These are phyloP conservation scores for Candida silvatica DNA, from an alignment of 805 yeast genomes.

Conservation along the genomic window DNA sequence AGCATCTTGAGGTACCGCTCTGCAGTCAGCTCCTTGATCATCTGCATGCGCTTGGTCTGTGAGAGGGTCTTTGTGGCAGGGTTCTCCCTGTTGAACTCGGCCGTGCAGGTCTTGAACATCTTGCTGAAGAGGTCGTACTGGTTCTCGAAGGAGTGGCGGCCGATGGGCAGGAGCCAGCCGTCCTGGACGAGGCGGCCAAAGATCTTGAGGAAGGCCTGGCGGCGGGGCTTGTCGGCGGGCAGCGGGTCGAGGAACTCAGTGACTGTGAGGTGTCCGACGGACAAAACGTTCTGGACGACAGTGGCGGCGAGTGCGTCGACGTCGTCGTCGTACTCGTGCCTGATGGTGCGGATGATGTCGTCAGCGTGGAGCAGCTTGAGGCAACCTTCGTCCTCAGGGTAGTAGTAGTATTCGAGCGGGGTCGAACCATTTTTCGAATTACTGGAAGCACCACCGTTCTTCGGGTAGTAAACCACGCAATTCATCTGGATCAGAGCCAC, in stretches of 20 bases:
- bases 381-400: conserved; percentile 55
- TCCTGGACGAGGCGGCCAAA: conserved; percentile 39
- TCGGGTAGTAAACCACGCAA: conserved; percentile 45
- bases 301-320: conserved; percentile 31
- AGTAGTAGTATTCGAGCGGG: conserved; percentile 32
- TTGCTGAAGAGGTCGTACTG: conserved; percentile 23
- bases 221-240: conserved; percentile 15
- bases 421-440: neutral
- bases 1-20: conserved; percentile 15
- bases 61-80: conserved; percentile 25
- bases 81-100: conserved; percentile 19
- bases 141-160: conserved; percentile 22
- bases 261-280: conserved; percentile 57
- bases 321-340: conserved; percentile 30
- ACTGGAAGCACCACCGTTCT: too few relatives aligned
- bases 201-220: conserved; percentile 23
- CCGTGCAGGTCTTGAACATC: conserved; percentile 31
- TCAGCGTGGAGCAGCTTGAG: conserved; percentile 67
- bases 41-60: conserved; percentile 47
- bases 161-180: conserved; percentile 43
- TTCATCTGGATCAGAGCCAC: conserved; percentile 75
- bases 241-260: conserved; percentile 33
- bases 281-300: conserved; percentile 60
- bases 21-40: conserved; percentile 52
- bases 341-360: conserved; percentile 51